Evolutionary conservation across 129 eudicot species (phyloP).

Genomic region (Lonicera japonica): DNA sequence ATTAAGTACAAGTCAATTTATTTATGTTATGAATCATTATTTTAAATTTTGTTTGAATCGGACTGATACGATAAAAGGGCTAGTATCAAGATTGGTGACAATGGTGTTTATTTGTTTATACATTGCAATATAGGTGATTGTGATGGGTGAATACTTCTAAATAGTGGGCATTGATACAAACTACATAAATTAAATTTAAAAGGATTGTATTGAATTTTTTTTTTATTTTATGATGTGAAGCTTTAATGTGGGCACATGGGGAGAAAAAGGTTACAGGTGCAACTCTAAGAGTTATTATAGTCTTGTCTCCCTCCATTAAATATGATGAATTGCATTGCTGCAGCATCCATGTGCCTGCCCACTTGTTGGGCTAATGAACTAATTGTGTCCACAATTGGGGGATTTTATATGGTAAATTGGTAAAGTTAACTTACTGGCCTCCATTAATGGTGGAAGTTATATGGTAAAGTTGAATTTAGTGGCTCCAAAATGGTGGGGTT

Average conservation of each 20-base stretch:
- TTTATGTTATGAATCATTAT: not conserved
- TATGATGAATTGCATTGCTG: slow-evolving; percentile 1
- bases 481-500: too few species aligned
- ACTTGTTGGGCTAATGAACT: slow-evolving; percentile 9
- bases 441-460: too few species aligned
- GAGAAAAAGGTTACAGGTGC: not conserved
- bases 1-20: slow-evolving; percentile 1
- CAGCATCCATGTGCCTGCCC: slow-evolving; percentile 16
- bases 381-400: not conserved
- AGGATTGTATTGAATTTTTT: not conserved
- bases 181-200: not conserved
- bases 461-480: too few species aligned
- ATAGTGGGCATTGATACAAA: not conserved
- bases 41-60: not conserved
- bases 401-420: too few species aligned
- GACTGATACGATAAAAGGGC: not conserved
- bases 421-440: too few species aligned
- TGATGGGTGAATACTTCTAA: slow-evolving; percentile 5
- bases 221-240: not conserved
- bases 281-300: slow-evolving; percentile 1
- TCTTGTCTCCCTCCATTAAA: slow-evolving; percentile 16
- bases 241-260: slow-evolving; percentile 10
- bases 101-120: not conserved
- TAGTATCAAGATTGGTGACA: not conserved
- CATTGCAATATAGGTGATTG: not conserved